Percentiles rank a stretch among this genome's conserved stretches.
phyloP scores from a whole-genome alignment of 108 stramenopile genomes.

The Thalassiosira profunda region DNA sequence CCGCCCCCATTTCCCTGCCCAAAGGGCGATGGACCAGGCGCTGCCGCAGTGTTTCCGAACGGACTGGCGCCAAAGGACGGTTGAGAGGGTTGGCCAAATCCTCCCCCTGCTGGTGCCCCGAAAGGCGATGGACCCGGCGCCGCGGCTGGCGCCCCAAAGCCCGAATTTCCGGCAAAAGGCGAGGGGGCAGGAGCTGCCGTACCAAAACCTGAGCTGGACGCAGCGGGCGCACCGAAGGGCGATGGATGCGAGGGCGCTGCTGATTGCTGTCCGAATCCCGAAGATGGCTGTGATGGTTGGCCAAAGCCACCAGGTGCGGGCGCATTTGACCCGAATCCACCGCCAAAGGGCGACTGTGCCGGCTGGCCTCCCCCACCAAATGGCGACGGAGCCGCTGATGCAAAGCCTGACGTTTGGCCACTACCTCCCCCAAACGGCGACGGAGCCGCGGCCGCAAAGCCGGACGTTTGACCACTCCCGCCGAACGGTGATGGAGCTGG shows the following conservation, averaged over 20 bases:
- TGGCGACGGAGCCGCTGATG: background rate
- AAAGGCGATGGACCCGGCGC: conserved; percentile 32
- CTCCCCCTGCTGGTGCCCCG: conserved; percentile 17
- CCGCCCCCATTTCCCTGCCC: conserved; percentile 33
- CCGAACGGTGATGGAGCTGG: conserved; percentile 18
- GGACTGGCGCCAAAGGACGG: conserved; percentile 22
- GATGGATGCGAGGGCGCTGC: conserved; percentile 14
- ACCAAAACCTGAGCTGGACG: conserved; percentile 5
- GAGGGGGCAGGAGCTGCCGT: conserved; percentile 1
- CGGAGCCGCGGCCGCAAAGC: background rate
- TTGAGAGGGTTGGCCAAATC: conserved; percentile 19
- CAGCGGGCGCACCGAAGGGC: conserved; percentile 29
- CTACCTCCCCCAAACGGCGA: conserved; percentile 19
- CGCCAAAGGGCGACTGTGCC: conserved; percentile 41
- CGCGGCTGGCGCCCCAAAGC: background rate
- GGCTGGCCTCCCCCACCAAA: conserved; percentile 16
- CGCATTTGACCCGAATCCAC: background rate
- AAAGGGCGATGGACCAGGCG: conserved; percentile 18
- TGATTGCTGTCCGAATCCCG: conserved; percentile 1
- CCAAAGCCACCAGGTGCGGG: conserved; percentile 22
- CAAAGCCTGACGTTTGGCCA: background rate
- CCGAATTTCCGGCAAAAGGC: conserved; percentile 16
- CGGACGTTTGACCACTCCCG: background rate
- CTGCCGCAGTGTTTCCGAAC: background rate
- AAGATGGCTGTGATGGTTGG: conserved; percentile 20